These are phyloP conservation scores for Anisodus acutangulus DNA, from an alignment of 257 asterid genomes.

Conservation along the genomic window DNA sequence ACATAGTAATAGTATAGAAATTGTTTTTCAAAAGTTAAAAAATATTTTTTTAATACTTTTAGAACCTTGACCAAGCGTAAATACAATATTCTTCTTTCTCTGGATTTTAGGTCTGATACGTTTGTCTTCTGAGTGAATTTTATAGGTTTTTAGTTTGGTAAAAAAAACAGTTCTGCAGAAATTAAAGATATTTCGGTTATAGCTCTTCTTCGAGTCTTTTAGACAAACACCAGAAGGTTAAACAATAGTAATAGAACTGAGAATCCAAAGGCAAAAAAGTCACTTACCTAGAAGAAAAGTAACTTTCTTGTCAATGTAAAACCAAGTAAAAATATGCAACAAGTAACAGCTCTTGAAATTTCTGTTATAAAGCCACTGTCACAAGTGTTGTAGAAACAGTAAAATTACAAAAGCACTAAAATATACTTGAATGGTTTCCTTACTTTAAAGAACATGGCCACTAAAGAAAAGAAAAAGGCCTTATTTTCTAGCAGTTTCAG, in stretches of 20 bases:
- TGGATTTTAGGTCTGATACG: no score
- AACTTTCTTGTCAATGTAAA: neutral
- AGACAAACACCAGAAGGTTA: neutral
- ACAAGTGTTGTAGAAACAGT: slow-evolving; percentile 10
- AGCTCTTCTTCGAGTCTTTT: neutral
- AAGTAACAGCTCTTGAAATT: neutral
- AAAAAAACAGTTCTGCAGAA: no score
- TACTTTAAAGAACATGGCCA: slow-evolving; percentile 4
- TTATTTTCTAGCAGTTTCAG: slow-evolving; percentile 8
- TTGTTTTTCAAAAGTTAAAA: no score
- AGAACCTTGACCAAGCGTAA: no score
- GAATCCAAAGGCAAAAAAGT: neutral
- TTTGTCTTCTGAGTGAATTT: no score
- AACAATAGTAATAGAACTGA: no score
- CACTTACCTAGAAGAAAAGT: neutral
- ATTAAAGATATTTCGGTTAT: no score
- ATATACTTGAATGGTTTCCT: neutral
- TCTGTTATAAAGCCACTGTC: neutral
- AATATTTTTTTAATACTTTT: no score
- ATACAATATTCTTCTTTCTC: no score
- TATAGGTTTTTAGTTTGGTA: no score
- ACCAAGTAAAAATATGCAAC: neutral
- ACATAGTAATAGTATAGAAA: no score
- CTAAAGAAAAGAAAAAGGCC: neutral
- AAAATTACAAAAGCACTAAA: neutral